phyloP scores from a whole-genome alignment of 768 basidiomycete species.

The Amyloporia xantha region DNA sequence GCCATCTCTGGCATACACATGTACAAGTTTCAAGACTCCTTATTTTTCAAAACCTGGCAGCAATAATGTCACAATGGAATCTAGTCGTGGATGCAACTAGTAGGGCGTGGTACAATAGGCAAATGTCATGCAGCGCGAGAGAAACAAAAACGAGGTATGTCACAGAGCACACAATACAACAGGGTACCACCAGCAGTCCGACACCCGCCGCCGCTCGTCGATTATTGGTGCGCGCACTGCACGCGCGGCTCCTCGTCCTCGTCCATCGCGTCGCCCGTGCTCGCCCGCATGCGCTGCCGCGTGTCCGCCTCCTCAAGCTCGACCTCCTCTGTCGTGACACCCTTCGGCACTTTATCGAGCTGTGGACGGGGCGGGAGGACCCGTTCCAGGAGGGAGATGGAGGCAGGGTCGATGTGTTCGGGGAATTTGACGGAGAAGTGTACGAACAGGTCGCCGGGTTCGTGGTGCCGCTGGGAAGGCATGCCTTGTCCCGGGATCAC shows the following conservation, averaged over 20 bases:
- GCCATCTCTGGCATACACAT: no score
- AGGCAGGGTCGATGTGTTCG: constrained; percentile 59
- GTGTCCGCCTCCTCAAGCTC: constrained; percentile 74
- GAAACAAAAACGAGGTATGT: not conserved
- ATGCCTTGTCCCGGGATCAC: constrained; percentile 94
- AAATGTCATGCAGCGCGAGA: constrained; percentile 2
- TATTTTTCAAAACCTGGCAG: no score
- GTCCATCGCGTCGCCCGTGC: constrained; percentile 82
- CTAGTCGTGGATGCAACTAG: constrained; percentile 7
- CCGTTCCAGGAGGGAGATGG: constrained; percentile 69
- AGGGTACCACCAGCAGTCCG: not conserved
- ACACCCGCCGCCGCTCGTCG: not conserved
- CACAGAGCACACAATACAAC: not conserved
- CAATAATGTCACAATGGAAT: not conserved
- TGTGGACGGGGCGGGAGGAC: constrained; percentile 78
- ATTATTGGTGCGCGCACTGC: constrained; percentile 89
- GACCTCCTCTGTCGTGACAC: constrained; percentile 74
- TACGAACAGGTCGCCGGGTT: constrained; percentile 89
- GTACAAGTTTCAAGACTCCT: no score
- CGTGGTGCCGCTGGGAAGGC: constrained; percentile 98
- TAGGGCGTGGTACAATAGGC: constrained; percentile 6
- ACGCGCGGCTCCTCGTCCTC: constrained; percentile 93
- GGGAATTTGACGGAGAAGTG: constrained; percentile 88
- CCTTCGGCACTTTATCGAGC: constrained; percentile 61
- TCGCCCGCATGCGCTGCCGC: constrained; percentile 44